Evolutionary conservation across 2,329 filamentous ascomycete species (phyloP).

Genomic region (Chalara sp.): DNA sequence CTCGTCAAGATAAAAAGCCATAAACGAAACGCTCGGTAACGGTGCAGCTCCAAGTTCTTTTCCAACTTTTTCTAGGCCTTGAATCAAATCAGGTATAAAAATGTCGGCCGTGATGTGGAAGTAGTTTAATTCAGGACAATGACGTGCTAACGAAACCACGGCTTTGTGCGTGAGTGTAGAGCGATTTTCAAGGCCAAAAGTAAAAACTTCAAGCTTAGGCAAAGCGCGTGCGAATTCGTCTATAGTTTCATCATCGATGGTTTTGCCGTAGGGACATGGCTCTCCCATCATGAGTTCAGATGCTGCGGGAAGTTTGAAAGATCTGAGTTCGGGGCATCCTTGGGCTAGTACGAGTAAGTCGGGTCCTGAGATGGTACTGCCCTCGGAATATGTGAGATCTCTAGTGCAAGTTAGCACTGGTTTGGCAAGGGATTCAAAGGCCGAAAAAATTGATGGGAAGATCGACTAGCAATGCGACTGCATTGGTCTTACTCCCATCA

Average conservation of each 20-base stretch:
- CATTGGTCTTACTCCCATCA: too few species aligned
- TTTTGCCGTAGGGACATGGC: neutral
- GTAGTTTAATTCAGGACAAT: neutral
- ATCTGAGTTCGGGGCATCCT: neutral
- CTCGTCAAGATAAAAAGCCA: conserved; percentile 1
- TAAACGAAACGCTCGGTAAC: neutral
- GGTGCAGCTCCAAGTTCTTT: neutral
- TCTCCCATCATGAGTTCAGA: neutral
- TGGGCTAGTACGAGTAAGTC: conserved; percentile 1
- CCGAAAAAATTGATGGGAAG: too few species aligned
- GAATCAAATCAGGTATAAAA: conserved; percentile 1
- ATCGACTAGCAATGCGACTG: too few species aligned
- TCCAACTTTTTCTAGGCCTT: neutral
- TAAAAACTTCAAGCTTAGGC: neutral
- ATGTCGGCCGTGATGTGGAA: conserved; percentile 1
- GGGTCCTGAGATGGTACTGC: neutral
- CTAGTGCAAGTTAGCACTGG: too few species aligned
- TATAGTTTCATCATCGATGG: conserved; percentile 2
- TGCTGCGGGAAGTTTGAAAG: neutral
- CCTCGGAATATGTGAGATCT: conserved; percentile 1
- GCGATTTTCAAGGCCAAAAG: conserved; percentile 1
- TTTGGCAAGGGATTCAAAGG: too few species aligned
- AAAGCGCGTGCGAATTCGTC: conserved; percentile 1
- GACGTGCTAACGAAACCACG: neutral
- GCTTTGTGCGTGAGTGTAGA: neutral